A percentile compares a stretch with the other conserved stretches of the same genome.
phyloP scores from a whole-genome alignment of 176 grass and related monocot genomes.

The Raddia guianensis region DNA sequence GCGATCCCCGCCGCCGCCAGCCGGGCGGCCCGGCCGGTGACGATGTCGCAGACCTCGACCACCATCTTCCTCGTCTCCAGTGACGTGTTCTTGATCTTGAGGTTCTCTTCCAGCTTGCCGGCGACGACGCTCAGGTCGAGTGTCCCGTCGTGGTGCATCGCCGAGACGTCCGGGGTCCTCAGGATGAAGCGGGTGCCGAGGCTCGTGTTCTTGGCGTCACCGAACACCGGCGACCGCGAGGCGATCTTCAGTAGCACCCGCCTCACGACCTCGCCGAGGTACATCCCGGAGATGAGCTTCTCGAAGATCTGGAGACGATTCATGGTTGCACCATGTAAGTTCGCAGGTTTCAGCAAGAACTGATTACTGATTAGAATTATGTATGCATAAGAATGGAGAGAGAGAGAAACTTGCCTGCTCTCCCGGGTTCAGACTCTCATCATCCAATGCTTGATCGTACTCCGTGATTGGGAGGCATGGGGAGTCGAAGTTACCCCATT shows the following conservation, averaged over 20 bases:
- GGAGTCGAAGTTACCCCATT: constrained; percentile 75
- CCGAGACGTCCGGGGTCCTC: constrained; percentile 59
- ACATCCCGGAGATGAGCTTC: constrained; percentile 85
- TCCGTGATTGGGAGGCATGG: constrained; percentile 67
- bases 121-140: constrained; percentile 56
- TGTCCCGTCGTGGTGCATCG: constrained; percentile 62
- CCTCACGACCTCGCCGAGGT: constrained; percentile 84
- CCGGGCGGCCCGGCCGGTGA: constrained; percentile 65
- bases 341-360: background rate
- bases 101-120: constrained; percentile 45
- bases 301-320: constrained; percentile 61
- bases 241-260: constrained; percentile 81
- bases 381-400: too few relatives aligned
- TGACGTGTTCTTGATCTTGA: constrained; percentile 53
- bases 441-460: constrained; percentile 66
- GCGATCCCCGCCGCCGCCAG: constrained; percentile 84
- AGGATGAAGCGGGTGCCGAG: constrained; percentile 68
- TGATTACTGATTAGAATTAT: background rate
- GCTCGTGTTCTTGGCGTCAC: constrained; percentile 45
- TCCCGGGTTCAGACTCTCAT: constrained; percentile 69
- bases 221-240: constrained; percentile 49
- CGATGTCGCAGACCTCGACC: constrained; percentile 68
- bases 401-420: constrained; percentile 55
- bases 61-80: constrained; percentile 69
- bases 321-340: background rate